Evolutionary conservation across 345 rosid genomes (phyloP).

Genomic region (Eucalyptus caleyi): DNA sequence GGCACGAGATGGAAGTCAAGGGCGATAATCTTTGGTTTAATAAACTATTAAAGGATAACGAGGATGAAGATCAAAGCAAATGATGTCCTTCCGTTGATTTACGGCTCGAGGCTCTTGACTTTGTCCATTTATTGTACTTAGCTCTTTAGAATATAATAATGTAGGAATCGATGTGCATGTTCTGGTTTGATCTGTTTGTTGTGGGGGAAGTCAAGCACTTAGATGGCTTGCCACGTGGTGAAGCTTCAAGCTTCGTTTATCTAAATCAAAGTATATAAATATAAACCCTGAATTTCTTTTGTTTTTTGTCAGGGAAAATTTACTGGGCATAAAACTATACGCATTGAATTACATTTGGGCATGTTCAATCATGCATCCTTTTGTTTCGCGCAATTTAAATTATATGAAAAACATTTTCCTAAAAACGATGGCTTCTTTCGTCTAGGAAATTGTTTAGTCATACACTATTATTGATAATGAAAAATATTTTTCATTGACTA

Average conservation of each 20-base stretch:
- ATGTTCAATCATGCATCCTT: too few species aligned
- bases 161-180: neutral
- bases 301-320: neutral
- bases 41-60: too few species aligned
- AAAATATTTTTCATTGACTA: too few species aligned
- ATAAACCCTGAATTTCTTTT: neutral
- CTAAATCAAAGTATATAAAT: neutral
- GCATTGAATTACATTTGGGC: neutral
- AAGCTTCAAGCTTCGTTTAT: neutral
- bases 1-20: too few species aligned
- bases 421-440: too few species aligned
- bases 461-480: too few species aligned
- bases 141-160: neutral
- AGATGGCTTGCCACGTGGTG: neutral
- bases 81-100: neutral
- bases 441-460: too few species aligned
- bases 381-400: too few species aligned
- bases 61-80: too few species aligned
- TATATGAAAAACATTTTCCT: too few species aligned
- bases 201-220: neutral
- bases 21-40: too few species aligned
- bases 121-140: neutral
- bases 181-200: neutral
- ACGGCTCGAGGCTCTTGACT: neutral
- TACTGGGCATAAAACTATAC: neutral